Base-by-base conservation (phyloP, 1,139 yeast genomes). In the Kurtzmaniella quercitrusa region DNA sequence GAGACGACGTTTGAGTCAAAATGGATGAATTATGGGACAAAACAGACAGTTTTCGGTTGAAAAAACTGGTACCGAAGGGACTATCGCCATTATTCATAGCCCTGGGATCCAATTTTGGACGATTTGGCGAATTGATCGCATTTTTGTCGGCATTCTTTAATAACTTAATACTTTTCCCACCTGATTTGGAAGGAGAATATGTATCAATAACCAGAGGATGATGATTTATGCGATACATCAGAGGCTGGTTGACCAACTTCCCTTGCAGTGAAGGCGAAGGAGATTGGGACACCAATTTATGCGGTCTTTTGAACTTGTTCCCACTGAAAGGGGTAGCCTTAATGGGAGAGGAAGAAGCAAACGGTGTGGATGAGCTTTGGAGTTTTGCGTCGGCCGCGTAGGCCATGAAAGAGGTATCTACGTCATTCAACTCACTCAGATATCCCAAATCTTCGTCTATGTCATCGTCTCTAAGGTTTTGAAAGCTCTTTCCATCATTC, bases 221-320 rank as follows among this genome's bases (percentile, higher is more conserved):
- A 19, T 36, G 14, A 19, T 11, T 19, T 3, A 36, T 7, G 16
- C 17, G 31, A 33, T 45, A 43, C 18, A 42, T 38, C 19, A 33
- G 46, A 25, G 39, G 34, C 15, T 45, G 43, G 17, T 43, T 41
- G 19, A 36, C 39, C 16, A 40, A 25, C 43, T 55, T 53, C 37
- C 46, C 50, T 10, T 34, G 33, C 5, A 67, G 55, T n/a, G 66
- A 57, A 2, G 76, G 76, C 7, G 77, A 70, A 2, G 77, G 77
- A 10, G 73, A 66, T 51, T 71, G 77, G 48, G 74, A 68, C 16
- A 72, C 70, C 41, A 73, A 58, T 47, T 70, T 68, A 48, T 75
- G 78, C 1, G 79, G 75, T 37, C 79, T 61, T 48, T 75, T 75
- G 50, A 68, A 73, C 48, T 71, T 72, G 49, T 72, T 72, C 39